phyloP scores from a whole-genome alignment of 345 rosid genomes.

The Lepidium sativum region DNA sequence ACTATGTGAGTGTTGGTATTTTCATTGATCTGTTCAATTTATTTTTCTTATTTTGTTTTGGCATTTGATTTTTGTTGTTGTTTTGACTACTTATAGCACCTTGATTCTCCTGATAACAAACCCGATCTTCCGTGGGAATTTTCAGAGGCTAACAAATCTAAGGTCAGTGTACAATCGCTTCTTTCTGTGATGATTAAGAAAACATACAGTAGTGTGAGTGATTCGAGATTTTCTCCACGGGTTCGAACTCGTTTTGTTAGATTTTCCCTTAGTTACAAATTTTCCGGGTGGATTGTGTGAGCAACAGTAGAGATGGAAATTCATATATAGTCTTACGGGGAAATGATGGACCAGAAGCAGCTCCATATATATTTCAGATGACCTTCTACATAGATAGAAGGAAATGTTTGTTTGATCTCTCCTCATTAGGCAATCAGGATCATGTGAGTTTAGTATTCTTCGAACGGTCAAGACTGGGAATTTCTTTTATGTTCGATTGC shows the following conservation, averaged over 20 bases:
- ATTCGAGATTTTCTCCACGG: not conserved
- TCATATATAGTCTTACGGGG: not conserved
- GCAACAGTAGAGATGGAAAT: not conserved
- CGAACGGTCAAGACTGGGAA: not conserved
- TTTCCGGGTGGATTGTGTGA: not conserved
- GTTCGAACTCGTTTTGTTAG: not conserved
- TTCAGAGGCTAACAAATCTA: conserved; percentile 45
- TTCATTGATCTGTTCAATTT: not conserved
- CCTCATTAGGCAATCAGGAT: not conserved
- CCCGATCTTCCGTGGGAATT: conserved; percentile 92
- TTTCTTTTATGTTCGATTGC: not conserved
- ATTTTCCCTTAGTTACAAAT: not conserved
- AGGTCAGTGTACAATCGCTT: conserved; percentile 26
- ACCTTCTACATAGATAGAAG: not conserved
- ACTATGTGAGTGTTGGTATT: conserved; percentile 54
- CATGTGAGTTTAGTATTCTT: not conserved
- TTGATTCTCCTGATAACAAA: conserved; percentile 85
- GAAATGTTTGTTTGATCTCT: not conserved
- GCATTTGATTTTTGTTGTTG: not conserved
- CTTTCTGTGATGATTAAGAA: not conserved
- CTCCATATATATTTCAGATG: not conserved
- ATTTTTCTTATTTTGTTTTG: not conserved
- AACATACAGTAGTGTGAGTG: not conserved
- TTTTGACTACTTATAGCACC: conserved; percentile 44
- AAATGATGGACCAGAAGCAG: not conserved